A percentile compares a stretch with the other conserved stretches of the same genome.
These are phyloP conservation scores for Trifolium fragiferum DNA, from an alignment of 306 rosid genomes.

Conservation along the genomic window DNA sequence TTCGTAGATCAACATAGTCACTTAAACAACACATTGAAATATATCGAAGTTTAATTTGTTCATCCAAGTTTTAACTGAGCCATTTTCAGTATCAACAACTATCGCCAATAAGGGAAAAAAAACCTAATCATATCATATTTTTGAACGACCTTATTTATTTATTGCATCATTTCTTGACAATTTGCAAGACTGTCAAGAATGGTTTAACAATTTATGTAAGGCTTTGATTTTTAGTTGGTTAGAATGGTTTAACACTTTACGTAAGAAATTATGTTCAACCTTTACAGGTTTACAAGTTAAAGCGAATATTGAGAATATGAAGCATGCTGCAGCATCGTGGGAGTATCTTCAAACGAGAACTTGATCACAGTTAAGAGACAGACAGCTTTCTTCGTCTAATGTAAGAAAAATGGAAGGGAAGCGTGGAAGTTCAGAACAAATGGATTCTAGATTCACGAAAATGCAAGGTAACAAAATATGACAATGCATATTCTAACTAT, in stretches of 20 bases:
- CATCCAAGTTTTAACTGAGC: neutral
- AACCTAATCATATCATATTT: neutral
- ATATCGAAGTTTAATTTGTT: neutral
- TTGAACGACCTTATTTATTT: neutral
- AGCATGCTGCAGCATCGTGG: constrained; percentile 24
- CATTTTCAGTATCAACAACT: neutral
- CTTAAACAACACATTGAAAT: constrained; percentile 8
- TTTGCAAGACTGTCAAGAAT: neutral
- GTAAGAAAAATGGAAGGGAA: constrained; percentile 5
- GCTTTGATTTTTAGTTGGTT: neutral
- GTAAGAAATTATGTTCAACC: constrained; percentile 1
- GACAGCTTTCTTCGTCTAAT: neutral
- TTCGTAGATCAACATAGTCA: constrained; percentile 1
- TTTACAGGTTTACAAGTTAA: constrained; percentile 81
- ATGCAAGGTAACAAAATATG: constrained; percentile 30
- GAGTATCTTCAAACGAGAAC: constrained; percentile 16
- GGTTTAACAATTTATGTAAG: neutral
- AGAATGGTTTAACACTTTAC: too few relatives aligned
- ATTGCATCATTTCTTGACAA: neutral
- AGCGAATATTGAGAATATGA: constrained; percentile 79
- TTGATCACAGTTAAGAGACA: neutral
- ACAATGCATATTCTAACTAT: constrained; percentile 3
- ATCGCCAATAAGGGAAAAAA: neutral
- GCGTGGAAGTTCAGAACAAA: constrained; percentile 6
- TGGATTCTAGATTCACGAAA: constrained; percentile 25